phyloP scores from a whole-genome alignment of 73 alveolate species.

The Symbiodinium pilosum region DNA sequence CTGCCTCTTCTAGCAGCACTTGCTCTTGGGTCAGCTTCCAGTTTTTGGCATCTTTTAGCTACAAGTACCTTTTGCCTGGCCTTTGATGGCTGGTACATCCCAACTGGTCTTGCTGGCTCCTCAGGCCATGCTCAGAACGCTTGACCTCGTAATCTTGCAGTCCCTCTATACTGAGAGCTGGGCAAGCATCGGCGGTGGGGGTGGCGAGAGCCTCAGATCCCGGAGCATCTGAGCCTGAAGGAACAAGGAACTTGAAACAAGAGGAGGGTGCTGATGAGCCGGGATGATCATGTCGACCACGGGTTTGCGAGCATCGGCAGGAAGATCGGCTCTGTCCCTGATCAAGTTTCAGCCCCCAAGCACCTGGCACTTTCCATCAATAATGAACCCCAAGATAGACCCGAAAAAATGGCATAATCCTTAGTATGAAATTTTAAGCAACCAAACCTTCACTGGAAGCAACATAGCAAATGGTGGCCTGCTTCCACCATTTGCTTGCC shows the following conservation, averaged over 20 bases:
- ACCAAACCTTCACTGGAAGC: neutral
- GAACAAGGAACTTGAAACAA: neutral
- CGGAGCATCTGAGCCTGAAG: neutral
- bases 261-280: neutral
- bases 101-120: constrained; percentile 18
- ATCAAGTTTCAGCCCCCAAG: too few relatives aligned
- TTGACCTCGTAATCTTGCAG: too few relatives aligned
- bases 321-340: neutral
- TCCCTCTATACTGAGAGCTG: neutral
- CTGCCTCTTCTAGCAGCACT: neutral
- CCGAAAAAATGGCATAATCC: neutral
- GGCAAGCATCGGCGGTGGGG: neutral
- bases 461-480: neutral
- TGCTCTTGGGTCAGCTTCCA: too few relatives aligned
- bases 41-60: too few relatives aligned
- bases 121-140: neutral
- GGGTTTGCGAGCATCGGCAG: neutral
- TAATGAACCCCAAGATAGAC: neutral
- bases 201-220: neutral
- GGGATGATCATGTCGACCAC: neutral
- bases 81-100: constrained; percentile 16
- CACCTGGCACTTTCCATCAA: too few relatives aligned
- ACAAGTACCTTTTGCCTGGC: neutral
- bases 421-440: neutral
- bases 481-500: neutral